Evolutionary conservation across 129 eudicot genomes (phyloP).

Genomic region (Arctium lappa): DNA sequence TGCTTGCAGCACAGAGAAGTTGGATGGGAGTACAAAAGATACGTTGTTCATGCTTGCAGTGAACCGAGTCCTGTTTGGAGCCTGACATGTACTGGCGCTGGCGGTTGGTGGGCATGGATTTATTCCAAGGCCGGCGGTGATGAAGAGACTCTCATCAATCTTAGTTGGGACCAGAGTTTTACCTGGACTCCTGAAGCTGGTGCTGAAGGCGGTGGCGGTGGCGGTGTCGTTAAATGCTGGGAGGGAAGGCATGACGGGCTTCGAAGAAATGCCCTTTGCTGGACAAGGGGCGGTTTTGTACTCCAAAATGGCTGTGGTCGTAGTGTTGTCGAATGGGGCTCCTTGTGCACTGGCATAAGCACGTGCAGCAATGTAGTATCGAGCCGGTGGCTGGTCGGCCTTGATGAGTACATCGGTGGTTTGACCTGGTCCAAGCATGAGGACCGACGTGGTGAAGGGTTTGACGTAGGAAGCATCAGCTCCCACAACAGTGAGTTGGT

Average conservation of each 20-base stretch:
- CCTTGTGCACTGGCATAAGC: conserved; percentile 94
- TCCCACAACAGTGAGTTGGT: conserved; percentile 76
- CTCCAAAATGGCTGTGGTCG: conserved; percentile 93
- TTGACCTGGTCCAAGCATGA: conserved; percentile 99
- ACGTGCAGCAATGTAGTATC: conserved; percentile 89
- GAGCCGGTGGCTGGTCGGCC: conserved; percentile 85
- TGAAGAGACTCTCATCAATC: conserved; percentile 65
- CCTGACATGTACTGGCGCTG: conserved; percentile 64
- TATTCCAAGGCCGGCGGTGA: conserved; percentile 82
- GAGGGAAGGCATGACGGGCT: conserved; percentile 61
- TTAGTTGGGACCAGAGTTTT: conserved; percentile 61
- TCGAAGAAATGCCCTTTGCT: conserved; percentile 41
- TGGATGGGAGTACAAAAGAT: conserved; percentile 78
- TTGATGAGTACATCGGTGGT: conserved; percentile 89
- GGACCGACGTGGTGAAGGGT: conserved; percentile 83
- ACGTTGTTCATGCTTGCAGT: conserved; percentile 95
- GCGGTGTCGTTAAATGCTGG: conserved; percentile 88
- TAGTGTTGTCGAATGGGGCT: conserved; percentile 86
- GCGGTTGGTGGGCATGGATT: conserved; percentile 59
- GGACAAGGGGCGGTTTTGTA: conserved; percentile 77
- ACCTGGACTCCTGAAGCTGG: conserved; percentile 64
- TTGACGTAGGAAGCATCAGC: conserved; percentile 94
- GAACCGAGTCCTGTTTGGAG: conserved; percentile 84
- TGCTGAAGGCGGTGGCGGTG: conserved; percentile 76
- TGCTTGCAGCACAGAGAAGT: conserved; percentile 78